These are phyloP conservation scores for Avena atlantica DNA, from an alignment of 176 grass and related monocot species.

Conservation along the genomic window DNA sequence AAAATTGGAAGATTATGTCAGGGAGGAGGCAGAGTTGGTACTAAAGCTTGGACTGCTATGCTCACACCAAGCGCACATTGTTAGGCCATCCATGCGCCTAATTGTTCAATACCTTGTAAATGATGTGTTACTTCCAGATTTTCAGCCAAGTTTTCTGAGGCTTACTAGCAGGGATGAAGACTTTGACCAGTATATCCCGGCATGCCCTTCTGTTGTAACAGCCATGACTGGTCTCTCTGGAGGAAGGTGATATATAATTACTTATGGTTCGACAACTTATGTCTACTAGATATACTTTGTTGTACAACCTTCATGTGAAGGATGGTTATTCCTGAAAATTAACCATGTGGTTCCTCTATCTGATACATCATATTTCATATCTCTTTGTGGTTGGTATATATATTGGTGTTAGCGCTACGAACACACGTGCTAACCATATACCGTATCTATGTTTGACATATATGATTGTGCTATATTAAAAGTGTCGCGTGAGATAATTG, in stretches of 20 bases:
- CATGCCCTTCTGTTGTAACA: not conserved
- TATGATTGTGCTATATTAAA: not conserved
- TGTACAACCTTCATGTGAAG: not conserved
- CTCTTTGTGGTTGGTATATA: not conserved
- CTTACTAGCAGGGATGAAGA: slow-evolving; percentile 7
- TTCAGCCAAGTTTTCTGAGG: not conserved
- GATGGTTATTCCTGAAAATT: not conserved
- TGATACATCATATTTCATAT: not conserved
- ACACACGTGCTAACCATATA: not conserved
- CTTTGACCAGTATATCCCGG: not conserved
- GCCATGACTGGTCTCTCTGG: slow-evolving; percentile 8
- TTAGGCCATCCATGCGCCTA: slow-evolving; percentile 17
- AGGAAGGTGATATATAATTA: not conserved
- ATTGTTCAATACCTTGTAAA: not conserved
- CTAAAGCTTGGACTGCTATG: slow-evolving; percentile 11
- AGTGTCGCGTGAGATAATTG: not conserved
- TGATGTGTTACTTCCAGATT: not conserved
- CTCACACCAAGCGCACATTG: not conserved
- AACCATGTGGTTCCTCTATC: not conserved
- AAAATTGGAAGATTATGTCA: not conserved
- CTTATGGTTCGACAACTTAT: not conserved
- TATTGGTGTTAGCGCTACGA: not conserved
- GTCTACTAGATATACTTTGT: not conserved
- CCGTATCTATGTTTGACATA: not conserved
- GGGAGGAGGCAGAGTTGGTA: not conserved